phyloP scores from a whole-genome alignment of 139 green algal species.

The Medakamo hakoo region DNA sequence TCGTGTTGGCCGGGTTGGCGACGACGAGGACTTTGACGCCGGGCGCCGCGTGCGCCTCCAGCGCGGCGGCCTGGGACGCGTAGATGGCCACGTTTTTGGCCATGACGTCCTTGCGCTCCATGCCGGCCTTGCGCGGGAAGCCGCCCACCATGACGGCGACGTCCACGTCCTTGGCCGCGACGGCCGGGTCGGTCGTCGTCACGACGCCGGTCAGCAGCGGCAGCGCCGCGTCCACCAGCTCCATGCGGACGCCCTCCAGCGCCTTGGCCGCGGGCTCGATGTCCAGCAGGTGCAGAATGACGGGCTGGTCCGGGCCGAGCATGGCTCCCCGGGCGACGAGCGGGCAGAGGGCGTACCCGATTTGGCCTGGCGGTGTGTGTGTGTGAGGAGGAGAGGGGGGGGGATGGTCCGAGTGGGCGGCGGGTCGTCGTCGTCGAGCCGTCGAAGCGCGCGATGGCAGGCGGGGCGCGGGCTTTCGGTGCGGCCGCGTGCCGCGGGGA shows the following conservation, averaged over 20 bases:
- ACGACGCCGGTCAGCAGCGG: slow-evolving; percentile 73
- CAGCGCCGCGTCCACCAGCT: slow-evolving; percentile 82
- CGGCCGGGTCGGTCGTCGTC: slow-evolving; percentile 52
- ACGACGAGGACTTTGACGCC: slow-evolving; percentile 86
- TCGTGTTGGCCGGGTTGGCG: slow-evolving; percentile 92
- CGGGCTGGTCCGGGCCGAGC: slow-evolving; percentile 65
- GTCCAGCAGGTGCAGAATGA: slow-evolving; percentile 91
- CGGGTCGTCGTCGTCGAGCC: no score
- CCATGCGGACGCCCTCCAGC: slow-evolving; percentile 81
- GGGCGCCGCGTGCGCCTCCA: slow-evolving; percentile 51
- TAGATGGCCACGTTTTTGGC: slow-evolving; percentile 85
- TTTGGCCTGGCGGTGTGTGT: slow-evolving; percentile 51
- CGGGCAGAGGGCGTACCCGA: slow-evolving; percentile 77
- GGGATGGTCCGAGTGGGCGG: not conserved
- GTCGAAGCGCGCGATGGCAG: no score
- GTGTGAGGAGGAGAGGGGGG: not conserved
- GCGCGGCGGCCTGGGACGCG: slow-evolving; percentile 55
- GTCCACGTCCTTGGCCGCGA: slow-evolving; percentile 72
- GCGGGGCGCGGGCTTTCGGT: no score
- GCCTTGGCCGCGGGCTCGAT: slow-evolving; percentile 62
- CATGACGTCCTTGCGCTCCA: slow-evolving; percentile 94
- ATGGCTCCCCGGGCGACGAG: slow-evolving; percentile 63
- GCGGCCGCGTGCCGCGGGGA: no score
- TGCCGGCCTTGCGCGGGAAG: slow-evolving; percentile 63
- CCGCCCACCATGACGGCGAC: slow-evolving; percentile 85